phyloP scores from a whole-genome alignment of 805 yeast genomes.

The Candida alai region DNA sequence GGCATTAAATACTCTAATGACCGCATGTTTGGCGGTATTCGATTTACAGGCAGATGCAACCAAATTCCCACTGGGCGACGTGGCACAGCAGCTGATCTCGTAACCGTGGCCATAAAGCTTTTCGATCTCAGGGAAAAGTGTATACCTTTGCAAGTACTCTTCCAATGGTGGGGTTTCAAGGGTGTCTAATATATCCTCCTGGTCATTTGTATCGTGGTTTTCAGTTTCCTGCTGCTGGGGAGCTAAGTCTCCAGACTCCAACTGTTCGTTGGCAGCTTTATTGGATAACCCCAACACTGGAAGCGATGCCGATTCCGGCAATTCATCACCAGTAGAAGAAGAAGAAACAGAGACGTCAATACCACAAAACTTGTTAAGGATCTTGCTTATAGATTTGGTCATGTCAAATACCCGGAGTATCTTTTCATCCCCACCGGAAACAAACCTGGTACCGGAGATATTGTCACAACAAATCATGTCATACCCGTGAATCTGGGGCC shows the following conservation, averaged over 20 bases:
- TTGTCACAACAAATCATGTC: conserved; percentile 83
- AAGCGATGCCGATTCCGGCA: conserved; percentile 83
- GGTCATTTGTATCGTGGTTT: conserved; percentile 21
- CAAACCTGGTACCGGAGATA: conserved; percentile 58
- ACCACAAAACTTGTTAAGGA: conserved; percentile 54
- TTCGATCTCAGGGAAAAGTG: conserved; percentile 93
- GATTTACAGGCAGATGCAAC: conserved; percentile 93
- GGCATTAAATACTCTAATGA: conserved; percentile 68
- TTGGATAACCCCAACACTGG: conserved; percentile 94
- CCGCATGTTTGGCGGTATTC: conserved; percentile 80
- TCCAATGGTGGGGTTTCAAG: conserved; percentile 73
- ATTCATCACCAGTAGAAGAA: conserved; percentile 16
- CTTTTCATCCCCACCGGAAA: conserved; percentile 96
- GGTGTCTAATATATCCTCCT: conserved; percentile 42
- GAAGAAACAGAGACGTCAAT: conserved; percentile 18
- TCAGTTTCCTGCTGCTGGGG: conserved; percentile 35
- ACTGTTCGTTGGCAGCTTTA: conserved; percentile 64
- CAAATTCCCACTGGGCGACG: conserved; percentile 55
- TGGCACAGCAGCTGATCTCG: conserved; percentile 78
- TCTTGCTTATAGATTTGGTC: conserved; percentile 70
- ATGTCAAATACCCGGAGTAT: conserved; percentile 83
- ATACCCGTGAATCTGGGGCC: conserved; percentile 98
- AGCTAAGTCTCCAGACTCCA: conserved; percentile 36
- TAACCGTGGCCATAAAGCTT: conserved; percentile 97
- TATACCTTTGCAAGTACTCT: conserved; percentile 85